phyloP scores from a whole-genome alignment of 2,329 filamentous ascomycete species.

The Trichoderma semiorbis region DNA sequence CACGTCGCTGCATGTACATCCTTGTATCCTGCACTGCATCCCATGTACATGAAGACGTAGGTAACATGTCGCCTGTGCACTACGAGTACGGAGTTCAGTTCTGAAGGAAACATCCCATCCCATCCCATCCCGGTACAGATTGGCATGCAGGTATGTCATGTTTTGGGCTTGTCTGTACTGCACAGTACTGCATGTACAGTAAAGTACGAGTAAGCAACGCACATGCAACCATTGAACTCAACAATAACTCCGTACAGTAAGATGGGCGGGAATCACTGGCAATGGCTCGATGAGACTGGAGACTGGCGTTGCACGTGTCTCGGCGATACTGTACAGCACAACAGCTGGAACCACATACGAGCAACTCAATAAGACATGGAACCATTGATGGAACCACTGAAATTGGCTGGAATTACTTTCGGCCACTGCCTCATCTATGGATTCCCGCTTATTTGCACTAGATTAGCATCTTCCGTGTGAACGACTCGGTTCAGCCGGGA shows the following conservation, averaged over 20 bases:
- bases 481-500: neutral
- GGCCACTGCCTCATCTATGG: neutral
- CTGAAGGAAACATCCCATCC: neutral
- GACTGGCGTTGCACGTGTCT: slow-evolving; percentile 8
- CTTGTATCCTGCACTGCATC: neutral
- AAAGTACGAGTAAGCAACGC: neutral
- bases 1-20: neutral
- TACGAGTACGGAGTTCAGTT: neutral
- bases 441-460: neutral
- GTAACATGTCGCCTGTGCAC: neutral
- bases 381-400: neutral
- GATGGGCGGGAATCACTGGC: neutral
- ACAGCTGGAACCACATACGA: neutral
- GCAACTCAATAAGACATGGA: neutral
- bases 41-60: neutral
- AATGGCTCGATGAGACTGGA: neutral
- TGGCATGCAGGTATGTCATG: slow-evolving; percentile 6
- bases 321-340: neutral
- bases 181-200: neutral
- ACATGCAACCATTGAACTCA: neutral
- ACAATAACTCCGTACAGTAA: neutral
- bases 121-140: neutral
- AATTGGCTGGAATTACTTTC: neutral
- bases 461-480: neutral
- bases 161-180: neutral